Evolutionary conservation across 306 rosid genomes (phyloP).

Genomic region (Fagus sylvatica): DNA sequence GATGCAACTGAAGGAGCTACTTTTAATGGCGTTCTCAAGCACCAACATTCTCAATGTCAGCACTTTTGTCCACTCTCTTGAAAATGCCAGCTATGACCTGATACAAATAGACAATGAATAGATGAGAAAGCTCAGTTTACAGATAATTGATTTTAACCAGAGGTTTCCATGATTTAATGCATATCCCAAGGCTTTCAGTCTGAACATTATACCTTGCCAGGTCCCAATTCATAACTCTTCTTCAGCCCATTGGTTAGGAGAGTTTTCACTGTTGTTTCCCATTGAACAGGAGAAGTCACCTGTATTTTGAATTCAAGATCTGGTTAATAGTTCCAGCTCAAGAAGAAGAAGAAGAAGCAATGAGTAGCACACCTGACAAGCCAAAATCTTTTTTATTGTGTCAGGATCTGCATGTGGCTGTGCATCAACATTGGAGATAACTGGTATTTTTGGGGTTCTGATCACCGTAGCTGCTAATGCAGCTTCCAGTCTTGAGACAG

Average conservation of each 20-base stretch:
- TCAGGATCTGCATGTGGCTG: conserved; percentile 87
- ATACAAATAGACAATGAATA: conserved; percentile 12
- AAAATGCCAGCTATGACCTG: conserved; percentile 95
- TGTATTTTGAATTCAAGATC: conserved; percentile 32
- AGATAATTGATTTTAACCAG: neutral
- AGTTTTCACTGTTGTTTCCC: conserved; percentile 95
- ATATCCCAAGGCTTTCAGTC: neutral
- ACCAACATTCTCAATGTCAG: conserved; percentile 69
- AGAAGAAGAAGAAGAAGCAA: conserved; percentile 6
- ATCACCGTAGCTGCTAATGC: conserved; percentile 81
- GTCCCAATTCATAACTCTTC: conserved; percentile 91
- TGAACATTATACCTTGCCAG: conserved; percentile 76
- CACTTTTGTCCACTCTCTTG: conserved; percentile 81
- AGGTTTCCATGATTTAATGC: neutral
- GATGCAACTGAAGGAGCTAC: conserved; percentile 19
- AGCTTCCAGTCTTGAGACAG: conserved; percentile 94
- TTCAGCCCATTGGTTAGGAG: conserved; percentile 77
- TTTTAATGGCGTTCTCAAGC: conserved; percentile 45
- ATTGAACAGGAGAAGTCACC: conserved; percentile 98
- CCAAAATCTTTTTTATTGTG: conserved; percentile 78
- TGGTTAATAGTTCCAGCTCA: conserved; percentile 21
- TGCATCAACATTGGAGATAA: conserved; percentile 90
- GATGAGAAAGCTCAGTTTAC: neutral
- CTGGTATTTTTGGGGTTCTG: conserved; percentile 85
- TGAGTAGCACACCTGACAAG: conserved; percentile 64